Evolutionary conservation across 2,329 filamentous ascomycete genomes (phyloP).

Genomic region (Aspergillus quadrilineatus): DNA sequence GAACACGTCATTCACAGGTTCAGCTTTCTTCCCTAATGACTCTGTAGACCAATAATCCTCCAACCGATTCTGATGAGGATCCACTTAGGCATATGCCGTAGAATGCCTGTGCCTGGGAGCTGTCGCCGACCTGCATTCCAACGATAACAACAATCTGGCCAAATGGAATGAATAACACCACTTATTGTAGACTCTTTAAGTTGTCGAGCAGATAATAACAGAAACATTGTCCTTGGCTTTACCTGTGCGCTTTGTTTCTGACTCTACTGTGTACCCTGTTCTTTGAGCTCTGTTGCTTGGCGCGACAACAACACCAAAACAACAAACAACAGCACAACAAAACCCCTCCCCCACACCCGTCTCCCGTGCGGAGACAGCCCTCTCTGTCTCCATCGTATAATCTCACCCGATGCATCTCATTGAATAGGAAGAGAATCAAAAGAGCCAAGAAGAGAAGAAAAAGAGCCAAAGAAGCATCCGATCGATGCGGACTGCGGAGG

Average conservation of each 20-base stretch:
- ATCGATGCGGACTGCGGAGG: slow-evolving; percentile 5
- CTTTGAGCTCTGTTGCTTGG: slow-evolving; percentile 10
- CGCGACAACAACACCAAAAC: slow-evolving; percentile 7
- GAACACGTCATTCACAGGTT: neutral
- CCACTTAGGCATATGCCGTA: slow-evolving; percentile 1
- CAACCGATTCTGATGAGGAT: slow-evolving; percentile 2
- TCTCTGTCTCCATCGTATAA: neutral
- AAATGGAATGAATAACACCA: neutral
- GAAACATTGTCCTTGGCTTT: neutral
- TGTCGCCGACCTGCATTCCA: slow-evolving; percentile 13
- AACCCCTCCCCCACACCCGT: neutral
- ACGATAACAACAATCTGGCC: neutral
- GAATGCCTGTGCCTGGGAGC: slow-evolving; percentile 11
- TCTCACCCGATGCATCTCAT: neutral
- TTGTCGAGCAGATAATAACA: neutral
- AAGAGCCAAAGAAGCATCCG: neutral
- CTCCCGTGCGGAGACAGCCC: neutral
- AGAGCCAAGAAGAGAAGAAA: neutral
- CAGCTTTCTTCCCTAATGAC: neutral
- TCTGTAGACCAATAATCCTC: too few species aligned
- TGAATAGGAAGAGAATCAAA: neutral
- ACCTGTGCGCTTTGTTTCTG: neutral
- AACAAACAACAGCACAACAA: slow-evolving; percentile 11
- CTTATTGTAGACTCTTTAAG: neutral
- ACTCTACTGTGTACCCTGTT: neutral